A percentile compares a stretch with the other conserved stretches of the same genome.
These are phyloP conservation scores for Boletellus emodensis DNA, from an alignment of 768 basidiomycete species.

Conservation along the genomic window DNA sequence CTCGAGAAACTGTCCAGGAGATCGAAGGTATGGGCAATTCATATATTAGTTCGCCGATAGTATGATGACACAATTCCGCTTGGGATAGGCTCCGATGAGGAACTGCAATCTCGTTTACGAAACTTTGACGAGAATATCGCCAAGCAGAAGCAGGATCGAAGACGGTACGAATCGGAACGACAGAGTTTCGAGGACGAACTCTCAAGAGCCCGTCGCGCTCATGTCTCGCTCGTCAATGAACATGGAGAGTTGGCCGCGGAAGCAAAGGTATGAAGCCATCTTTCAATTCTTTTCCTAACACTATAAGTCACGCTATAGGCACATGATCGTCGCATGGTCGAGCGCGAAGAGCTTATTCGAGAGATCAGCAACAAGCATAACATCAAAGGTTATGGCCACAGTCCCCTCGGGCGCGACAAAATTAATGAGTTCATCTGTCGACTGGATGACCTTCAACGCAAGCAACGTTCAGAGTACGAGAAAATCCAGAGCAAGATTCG, in stretches of 20 bases:
- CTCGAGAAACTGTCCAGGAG: conserved; percentile 62
- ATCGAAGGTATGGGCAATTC: conserved; percentile 45
- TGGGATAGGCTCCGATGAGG: conserved; percentile 63
- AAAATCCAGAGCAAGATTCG: conserved; percentile 63
- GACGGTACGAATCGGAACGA: conserved; percentile 45
- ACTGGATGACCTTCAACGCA: conserved; percentile 58
- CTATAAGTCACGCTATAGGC: conserved; percentile 40
- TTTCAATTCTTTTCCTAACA: background rate
- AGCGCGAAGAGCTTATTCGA: conserved; percentile 71
- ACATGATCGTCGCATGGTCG: conserved; percentile 63
- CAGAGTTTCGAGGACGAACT: conserved; percentile 65
- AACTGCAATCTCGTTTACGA: conserved; percentile 53
- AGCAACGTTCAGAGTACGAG: conserved; percentile 61
- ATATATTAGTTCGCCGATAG: background rate
- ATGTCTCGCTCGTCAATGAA: conserved; percentile 52
- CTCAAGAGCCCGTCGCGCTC: conserved; percentile 41
- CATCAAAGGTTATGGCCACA: conserved; percentile 70
- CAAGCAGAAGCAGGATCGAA: conserved; percentile 46
- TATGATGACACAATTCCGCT: background rate
- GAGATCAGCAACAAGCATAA: conserved; percentile 63
- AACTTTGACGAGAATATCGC: conserved; percentile 59
- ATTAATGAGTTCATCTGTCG: conserved; percentile 69
- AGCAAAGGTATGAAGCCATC: conserved; percentile 49
- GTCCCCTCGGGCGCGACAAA: conserved; percentile 67
- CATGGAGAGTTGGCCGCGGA: conserved; percentile 72